A percentile compares a stretch with the other conserved stretches of the same genome.
These are phyloP conservation scores for Agastache rugosa DNA, from an alignment of 257 asterid species.

Conservation along the genomic window DNA sequence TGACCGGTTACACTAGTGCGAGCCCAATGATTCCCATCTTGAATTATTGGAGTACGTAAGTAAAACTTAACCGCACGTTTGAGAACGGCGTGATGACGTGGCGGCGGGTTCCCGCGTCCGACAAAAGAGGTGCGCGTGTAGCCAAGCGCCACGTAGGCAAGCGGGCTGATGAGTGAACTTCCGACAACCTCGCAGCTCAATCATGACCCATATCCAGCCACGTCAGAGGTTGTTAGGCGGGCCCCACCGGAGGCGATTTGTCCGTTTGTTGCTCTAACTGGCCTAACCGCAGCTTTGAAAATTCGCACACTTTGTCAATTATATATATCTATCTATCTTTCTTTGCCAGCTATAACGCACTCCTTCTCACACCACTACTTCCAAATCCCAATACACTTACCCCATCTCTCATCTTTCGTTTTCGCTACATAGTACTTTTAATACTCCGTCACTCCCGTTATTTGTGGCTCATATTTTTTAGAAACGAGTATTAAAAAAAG, in stretches of 20 bases:
- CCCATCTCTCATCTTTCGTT: slow-evolving; percentile 5
- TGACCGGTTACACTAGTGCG: slow-evolving; percentile 18
- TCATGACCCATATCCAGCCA: slow-evolving; percentile 38
- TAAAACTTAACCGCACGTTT: slow-evolving; percentile 19
- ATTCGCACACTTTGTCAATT: slow-evolving; percentile 19
- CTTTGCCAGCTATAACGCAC: slow-evolving; percentile 73
- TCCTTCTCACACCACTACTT: slow-evolving; percentile 40
- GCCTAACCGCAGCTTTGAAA: slow-evolving; percentile 63
- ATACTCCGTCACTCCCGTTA: too few species aligned
- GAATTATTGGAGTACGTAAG: slow-evolving; percentile 32
- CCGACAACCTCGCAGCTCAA: slow-evolving; percentile 53
- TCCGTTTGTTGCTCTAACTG: slow-evolving; percentile 60
- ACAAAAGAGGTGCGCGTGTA: neutral
- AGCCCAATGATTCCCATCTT: slow-evolving; percentile 37
- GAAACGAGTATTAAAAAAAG: too few species aligned
- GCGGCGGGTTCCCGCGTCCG: slow-evolving; percentile 34
- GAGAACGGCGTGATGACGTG: slow-evolving; percentile 17
- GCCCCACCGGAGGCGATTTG: slow-evolving; percentile 40
- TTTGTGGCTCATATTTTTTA: too few species aligned
- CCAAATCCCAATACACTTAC: slow-evolving; percentile 27
- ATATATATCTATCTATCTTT: neutral
- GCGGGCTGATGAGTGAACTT: slow-evolving; percentile 40
- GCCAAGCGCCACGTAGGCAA: slow-evolving; percentile 42
- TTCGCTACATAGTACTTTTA: neutral
- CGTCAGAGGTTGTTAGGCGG: slow-evolving; percentile 53